phyloP scores from a whole-genome alignment of 768 basidiomycete genomes.

The Termitomyces sp. region DNA sequence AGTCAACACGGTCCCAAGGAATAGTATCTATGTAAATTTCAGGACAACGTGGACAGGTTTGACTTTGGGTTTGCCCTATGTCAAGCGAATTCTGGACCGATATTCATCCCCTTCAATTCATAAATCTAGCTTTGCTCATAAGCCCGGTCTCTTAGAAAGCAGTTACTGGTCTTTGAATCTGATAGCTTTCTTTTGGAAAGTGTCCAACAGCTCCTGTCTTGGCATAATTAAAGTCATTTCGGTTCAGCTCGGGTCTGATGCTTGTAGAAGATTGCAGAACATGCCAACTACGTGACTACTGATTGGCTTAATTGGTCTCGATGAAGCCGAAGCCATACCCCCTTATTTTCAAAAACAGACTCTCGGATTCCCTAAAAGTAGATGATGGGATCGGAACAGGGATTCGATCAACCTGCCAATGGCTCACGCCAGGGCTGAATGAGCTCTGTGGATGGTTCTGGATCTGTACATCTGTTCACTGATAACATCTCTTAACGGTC shows the following conservation, averaged over 20 bases:
- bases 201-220: background rate
- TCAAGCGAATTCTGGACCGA: background rate
- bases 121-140: background rate
- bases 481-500: conserved; percentile 1
- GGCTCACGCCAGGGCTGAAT: background rate
- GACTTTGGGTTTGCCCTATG: too few species aligned
- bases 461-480: background rate
- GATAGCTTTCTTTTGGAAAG: background rate
- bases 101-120: background rate
- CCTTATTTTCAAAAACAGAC: background rate
- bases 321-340: background rate
- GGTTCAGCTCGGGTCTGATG: background rate
- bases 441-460: conserved; percentile 4
- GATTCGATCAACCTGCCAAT: background rate
- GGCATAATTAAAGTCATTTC: too few species aligned
- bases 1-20: too few species aligned
- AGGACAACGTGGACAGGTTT: too few species aligned
- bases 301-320: background rate
- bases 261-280: background rate
- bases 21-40: too few species aligned
- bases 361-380: background rate
- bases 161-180: background rate
- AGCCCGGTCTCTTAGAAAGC: background rate
- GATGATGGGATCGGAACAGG: background rate
- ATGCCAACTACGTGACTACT: background rate